These are phyloP conservation scores for Lepidopterella palustris DNA, from an alignment of 495 filamentous ascomycete species.

Conservation along the genomic window DNA sequence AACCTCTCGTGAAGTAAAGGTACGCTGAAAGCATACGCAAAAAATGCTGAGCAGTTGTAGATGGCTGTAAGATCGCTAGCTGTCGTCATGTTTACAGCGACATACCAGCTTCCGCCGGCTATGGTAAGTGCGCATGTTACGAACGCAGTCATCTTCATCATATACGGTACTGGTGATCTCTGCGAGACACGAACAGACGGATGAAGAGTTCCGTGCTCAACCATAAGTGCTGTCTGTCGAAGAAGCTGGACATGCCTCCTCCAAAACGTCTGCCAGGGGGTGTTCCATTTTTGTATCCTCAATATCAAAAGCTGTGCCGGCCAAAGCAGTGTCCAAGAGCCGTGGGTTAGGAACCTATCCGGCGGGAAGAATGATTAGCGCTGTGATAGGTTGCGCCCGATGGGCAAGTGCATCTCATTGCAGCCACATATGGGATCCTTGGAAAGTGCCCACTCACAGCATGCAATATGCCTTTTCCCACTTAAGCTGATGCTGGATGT, in stretches of 20 bases:
- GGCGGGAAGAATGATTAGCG: not conserved
- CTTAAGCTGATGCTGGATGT: constrained; percentile 78
- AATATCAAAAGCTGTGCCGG: constrained; percentile 75
- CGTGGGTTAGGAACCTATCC: constrained; percentile 90
- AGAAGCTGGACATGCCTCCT: constrained; percentile 66
- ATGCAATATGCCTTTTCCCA: constrained; percentile 99
- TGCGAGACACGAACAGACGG: constrained; percentile 43
- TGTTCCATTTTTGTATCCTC: constrained; percentile 59
- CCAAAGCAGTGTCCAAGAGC: constrained; percentile 87
- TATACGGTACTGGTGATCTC: constrained; percentile 61
- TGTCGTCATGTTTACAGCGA: constrained; percentile 87
- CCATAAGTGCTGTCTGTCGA: constrained; percentile 79
- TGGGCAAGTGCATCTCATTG: not conserved
- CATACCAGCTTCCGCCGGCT: constrained; percentile 90
- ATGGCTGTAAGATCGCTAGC: constrained; percentile 92
- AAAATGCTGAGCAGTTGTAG: constrained; percentile 98
- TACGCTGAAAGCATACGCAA: constrained; percentile 93
- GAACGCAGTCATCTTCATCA: constrained; percentile 68
- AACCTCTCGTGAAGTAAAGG: constrained; percentile 79
- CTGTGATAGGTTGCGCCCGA: not conserved
- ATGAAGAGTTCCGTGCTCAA: constrained; percentile 61
- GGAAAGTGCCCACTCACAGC: constrained; percentile 56
- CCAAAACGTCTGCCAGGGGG: constrained; percentile 86
- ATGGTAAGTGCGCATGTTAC: constrained; percentile 83
- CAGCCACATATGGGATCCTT: not conserved